Evolutionary conservation across 2,329 filamentous ascomycete genomes (phyloP), one percentile per base, ranked within the genome.

Genomic region (Hysterium pulicare): DNA sequence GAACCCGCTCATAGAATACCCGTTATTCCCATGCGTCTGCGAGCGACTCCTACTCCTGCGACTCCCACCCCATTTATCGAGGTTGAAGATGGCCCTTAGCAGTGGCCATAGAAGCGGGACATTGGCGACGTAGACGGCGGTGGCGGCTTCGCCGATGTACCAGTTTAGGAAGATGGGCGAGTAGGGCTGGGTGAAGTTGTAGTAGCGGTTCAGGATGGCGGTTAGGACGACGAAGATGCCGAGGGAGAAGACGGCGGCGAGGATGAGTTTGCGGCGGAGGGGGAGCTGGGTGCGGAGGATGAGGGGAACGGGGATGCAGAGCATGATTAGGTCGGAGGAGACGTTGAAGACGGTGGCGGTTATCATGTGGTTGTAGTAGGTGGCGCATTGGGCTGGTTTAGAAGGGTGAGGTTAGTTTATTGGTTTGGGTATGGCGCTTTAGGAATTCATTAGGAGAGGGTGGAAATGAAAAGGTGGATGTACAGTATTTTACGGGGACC

Each of bases 141-240:
- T 77, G 26, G 70, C 73, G 16, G 72, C 69, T 50, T 81, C 78
- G 17, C 75, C 71, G 5, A 76, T 71, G 49, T 81, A 81, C 79
- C 79, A 83, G 50, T 75, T 75, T 0, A 79, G 72, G 69, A 80
- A 83, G 30, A 75, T 61, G 11, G 68, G 66, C 2, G 75, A 76
- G 55, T 78, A 82, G 1, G 76, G 76, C 16, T 78, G 62, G n/a
- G 65, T 72, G 46, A 83, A 81, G 34, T 76, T 79, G 63, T 81
- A 81, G 54, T 79, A 78, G 46, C 82, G 81, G 64, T 81, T 83
- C n/a, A 83, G 64, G 5, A 77, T 71, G 10, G 79, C 77, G 16
- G 76, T 75, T 10, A 83, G 63, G 39, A 83, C 55, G 13, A 58
- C 62, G 40, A 68, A 68, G 3, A 54, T 50, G 23, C 81, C 81